Evolutionary conservation across 371 early-diverging fungal species (phyloP).

Genomic region (Mucor irregularis): DNA sequence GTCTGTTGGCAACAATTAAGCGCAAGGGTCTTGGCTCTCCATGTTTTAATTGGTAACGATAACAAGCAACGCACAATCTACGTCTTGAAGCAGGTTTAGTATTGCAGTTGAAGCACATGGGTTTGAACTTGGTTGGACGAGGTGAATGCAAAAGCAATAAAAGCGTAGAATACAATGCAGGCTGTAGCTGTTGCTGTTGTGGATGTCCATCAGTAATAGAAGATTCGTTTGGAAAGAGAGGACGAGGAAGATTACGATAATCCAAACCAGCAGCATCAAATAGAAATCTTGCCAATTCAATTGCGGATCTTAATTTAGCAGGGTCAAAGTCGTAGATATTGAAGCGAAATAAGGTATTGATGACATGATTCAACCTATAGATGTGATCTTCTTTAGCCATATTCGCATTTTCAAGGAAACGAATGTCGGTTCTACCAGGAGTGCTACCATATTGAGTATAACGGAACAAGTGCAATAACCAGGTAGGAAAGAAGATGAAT

Average conservation of each 20-base stretch:
- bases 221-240: constrained; percentile 17
- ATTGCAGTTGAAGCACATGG: constrained; percentile 46
- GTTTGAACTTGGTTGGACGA: constrained; percentile 39
- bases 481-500: constrained; percentile 49
- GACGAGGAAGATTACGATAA: constrained; percentile 33
- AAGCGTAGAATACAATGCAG: constrained; percentile 28
- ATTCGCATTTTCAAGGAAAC: constrained; percentile 42
- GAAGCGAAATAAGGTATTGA: constrained; percentile 50
- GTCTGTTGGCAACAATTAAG: constrained; percentile 41
- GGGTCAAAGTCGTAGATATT: constrained; percentile 36
- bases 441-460: constrained; percentile 41
- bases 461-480: constrained; percentile 46
- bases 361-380: constrained; percentile 45
- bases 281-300: constrained; percentile 37
- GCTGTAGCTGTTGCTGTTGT: constrained; percentile 16
- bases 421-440: constrained; percentile 47
- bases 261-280: constrained; percentile 41
- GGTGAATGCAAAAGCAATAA: constrained; percentile 34
- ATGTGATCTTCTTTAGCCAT: constrained; percentile 51
- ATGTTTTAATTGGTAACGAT: constrained; percentile 44
- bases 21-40: constrained; percentile 38
- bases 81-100: constrained; percentile 47
- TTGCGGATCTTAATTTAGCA: constrained; percentile 19
- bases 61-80: constrained; percentile 43
- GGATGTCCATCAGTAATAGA: neutral